Conservation (phyloP, 495 filamentous ascomycete genomes). For the Aspergillus kassunensis region DNA sequence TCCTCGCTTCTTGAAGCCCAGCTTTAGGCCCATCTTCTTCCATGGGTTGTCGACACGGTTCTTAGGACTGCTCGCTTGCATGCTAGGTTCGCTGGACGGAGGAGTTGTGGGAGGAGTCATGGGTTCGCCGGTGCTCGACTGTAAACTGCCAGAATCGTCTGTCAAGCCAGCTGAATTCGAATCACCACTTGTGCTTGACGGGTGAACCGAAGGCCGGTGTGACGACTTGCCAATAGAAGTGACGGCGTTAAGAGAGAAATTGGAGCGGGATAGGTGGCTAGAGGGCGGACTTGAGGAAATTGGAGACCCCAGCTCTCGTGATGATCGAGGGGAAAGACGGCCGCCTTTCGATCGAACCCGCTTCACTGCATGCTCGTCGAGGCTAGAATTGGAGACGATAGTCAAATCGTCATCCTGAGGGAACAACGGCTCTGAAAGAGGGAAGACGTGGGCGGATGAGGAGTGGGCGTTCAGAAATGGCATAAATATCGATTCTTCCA, state of each 20-base stretch:
- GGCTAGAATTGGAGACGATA: constrained; percentile 26
- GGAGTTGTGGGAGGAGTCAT: constrained; percentile 91
- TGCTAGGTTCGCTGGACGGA: constrained; percentile 55
- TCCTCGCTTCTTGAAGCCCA: constrained; percentile 63
- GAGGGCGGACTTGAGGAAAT: constrained; percentile 20
- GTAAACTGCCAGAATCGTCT: constrained; percentile 45
- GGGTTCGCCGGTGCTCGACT: constrained; percentile 54
- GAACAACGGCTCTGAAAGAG: constrained; percentile 28
- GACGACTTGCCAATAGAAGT: constrained; percentile 31
- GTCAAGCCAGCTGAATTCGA: constrained; percentile 35
- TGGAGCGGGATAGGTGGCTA: constrained; percentile 26
- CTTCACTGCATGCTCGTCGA: constrained; percentile 33
- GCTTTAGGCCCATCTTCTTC: constrained; percentile 81
- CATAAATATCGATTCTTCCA: constrained; percentile 85
- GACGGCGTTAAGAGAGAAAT: constrained; percentile 31
- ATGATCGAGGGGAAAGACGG: constrained; percentile 44
- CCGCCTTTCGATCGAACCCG: constrained; percentile 32
- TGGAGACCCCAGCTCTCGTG: constrained; percentile 35
- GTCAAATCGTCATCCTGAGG: constrained; percentile 31
- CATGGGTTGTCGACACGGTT: constrained; percentile 58
- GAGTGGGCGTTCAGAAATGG: constrained; percentile 42
- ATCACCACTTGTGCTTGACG: constrained; percentile 37
- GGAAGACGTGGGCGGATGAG: constrained; percentile 28
- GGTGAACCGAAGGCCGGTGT: constrained; percentile 32
- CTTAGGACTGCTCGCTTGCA: constrained; percentile 48